Evolutionary conservation across 2,329 filamentous ascomycete species (phyloP).

Genomic region (Microdochium nivale): DNA sequence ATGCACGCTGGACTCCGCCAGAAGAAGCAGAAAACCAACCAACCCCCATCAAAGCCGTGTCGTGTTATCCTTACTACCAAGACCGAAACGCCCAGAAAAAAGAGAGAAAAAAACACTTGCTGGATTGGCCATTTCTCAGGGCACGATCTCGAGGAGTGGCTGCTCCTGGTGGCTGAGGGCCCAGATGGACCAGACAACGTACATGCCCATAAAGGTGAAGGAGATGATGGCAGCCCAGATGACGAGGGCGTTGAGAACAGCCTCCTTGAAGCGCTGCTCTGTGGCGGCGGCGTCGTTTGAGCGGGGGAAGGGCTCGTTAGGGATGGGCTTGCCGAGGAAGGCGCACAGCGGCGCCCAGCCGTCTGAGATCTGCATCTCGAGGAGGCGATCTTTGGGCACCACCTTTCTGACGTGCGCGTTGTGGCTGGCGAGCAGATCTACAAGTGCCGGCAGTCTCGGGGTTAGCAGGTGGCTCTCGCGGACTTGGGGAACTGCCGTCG

Average conservation of each 20-base stretch:
- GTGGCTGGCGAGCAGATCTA: constrained; percentile 8
- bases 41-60: too few relatives aligned
- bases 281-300: constrained; percentile 14
- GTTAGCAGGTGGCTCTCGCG: not conserved
- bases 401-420: constrained; percentile 6
- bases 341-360: constrained; percentile 19
- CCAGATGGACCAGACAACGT: constrained; percentile 2
- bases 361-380: constrained; percentile 10
- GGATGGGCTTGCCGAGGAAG: constrained; percentile 15
- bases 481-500: too few relatives aligned
- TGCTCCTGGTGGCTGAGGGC: not conserved
- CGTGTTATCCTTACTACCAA: too few relatives aligned
- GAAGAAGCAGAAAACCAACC: not conserved
- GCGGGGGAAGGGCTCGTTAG: constrained; percentile 15
- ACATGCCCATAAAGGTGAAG: constrained; percentile 3
- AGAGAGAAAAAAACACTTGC: too few relatives aligned
- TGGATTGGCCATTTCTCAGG: too few relatives aligned
- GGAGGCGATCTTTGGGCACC: constrained; percentile 9
- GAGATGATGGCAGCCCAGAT: constrained; percentile 3
- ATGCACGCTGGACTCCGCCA: not conserved
- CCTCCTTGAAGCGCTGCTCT: constrained; percentile 3
- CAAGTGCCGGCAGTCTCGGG: not conserved
- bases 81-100: not conserved
- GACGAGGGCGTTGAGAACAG: constrained; percentile 2
- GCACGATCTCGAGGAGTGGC: not conserved